phyloP scores from a whole-genome alignment of 306 rosid species.

The Chamaecrista fasciculata region DNA sequence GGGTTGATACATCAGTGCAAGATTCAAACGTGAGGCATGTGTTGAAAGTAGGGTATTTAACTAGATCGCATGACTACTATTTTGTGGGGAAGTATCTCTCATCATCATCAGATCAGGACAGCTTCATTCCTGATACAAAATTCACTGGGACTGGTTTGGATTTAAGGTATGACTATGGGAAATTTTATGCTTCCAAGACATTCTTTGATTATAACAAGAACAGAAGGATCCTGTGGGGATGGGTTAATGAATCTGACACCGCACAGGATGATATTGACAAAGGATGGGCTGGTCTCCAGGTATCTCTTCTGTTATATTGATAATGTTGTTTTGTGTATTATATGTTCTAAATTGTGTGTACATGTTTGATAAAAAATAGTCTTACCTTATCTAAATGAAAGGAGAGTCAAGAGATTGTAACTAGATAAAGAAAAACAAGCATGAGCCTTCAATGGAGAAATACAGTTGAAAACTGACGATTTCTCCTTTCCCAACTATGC shows the following conservation, averaged over 20 bases:
- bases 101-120: conserved; percentile 31
- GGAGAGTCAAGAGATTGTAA: too few relatives aligned
- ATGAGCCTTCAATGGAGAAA: too few relatives aligned
- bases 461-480: too few relatives aligned
- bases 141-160: conserved; percentile 37
- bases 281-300: conserved; percentile 86
- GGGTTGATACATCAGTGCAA: conserved; percentile 44
- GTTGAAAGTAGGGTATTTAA: conserved; percentile 46
- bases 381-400: too few relatives aligned
- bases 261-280: conserved; percentile 42
- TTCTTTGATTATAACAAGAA: conserved; percentile 50
- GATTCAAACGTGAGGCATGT: conserved; percentile 40
- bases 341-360: too few relatives aligned
- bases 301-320: conserved; percentile 20
- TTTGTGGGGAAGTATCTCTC: conserved; percentile 46
- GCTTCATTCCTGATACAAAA: conserved; percentile 35
- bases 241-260: conserved; percentile 45
- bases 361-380: too few relatives aligned
- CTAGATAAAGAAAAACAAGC: too few relatives aligned
- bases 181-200: conserved; percentile 58
- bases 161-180: conserved; percentile 50
- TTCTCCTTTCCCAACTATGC: too few relatives aligned
- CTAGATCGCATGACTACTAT: conserved; percentile 33
- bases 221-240: conserved; percentile 52
- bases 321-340: conserved; percentile 16